Conservation (phyloP, 2,329 filamentous ascomycete species). For the Fusarium nematophilum region DNA sequence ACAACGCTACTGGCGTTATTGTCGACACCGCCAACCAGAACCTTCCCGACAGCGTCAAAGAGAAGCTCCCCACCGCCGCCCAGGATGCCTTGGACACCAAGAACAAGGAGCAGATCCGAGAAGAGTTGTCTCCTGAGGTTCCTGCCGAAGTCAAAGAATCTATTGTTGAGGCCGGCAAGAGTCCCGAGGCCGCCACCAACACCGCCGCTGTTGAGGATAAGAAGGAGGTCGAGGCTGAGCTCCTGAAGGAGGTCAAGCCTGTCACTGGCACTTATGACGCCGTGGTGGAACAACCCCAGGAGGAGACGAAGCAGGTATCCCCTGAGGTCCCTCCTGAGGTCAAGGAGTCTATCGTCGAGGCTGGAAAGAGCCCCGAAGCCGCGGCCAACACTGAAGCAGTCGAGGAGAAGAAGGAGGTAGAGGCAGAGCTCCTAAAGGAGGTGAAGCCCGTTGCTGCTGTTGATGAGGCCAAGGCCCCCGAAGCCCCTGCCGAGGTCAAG, state of each 20-base stretch:
- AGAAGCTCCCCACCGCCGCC: conserved; percentile 60
- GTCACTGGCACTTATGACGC: conserved; percentile 34
- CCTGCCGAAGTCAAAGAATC: conserved; percentile 69
- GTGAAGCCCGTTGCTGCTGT: conserved; percentile 59
- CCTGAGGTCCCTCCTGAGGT: conserved; percentile 62
- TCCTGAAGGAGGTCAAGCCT: conserved; percentile 72
- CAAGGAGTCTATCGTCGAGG: conserved; percentile 77
- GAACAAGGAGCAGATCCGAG: conserved; percentile 54
- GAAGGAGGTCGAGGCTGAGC: conserved; percentile 77
- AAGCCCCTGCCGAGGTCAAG: conserved; percentile 66
- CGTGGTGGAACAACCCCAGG: conserved; percentile 35
- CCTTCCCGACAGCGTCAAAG: conserved; percentile 66
- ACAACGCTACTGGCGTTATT: conserved; percentile 50
- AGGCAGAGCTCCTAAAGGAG: conserved; percentile 77
- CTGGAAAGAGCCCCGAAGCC: conserved; percentile 72
- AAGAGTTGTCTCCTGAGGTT: conserved; percentile 62
- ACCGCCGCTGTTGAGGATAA: conserved; percentile 79
- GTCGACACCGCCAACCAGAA: conserved; percentile 57
- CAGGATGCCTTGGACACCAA: conserved; percentile 60
- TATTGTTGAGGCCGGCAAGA: conserved; percentile 66
- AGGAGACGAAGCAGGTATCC: conserved; percentile 49
- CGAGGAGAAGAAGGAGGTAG: conserved; percentile 75
- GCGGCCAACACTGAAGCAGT: conserved; percentile 74
- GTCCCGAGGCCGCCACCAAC: conserved; percentile 78
- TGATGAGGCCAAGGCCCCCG: conserved; percentile 55